Evolutionary conservation across 139 green algal species (phyloP), one percentile per base, ranked within the genome.

Genomic region (Micractinium sp.): DNA sequence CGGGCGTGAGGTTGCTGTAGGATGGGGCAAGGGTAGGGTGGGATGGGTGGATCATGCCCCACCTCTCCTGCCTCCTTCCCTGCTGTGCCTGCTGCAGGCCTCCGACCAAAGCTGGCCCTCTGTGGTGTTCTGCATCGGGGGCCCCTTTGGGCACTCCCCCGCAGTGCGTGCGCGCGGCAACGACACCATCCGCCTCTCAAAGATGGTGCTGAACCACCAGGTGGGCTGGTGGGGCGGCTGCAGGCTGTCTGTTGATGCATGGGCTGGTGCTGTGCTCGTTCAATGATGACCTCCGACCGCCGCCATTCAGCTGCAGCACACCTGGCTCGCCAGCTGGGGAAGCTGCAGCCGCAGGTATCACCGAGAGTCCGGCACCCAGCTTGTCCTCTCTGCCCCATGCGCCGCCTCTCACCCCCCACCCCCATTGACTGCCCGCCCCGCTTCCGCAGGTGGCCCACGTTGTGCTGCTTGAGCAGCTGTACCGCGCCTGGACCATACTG

Each of bases 391-490:
- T 7, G 25, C 69, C 69, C 25, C 27, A 2, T 76, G 25, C 27
- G 25, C 31, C 47, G 27, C 69, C 69, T 76, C 20, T 15, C 25
- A 33, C 20, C 2, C 23, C 69, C 15, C 69, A 15, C 69, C 3
- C 3, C 27, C 27, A 33, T 66, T 16, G 60, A 14, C 31, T 33
- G 38, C 23, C 41, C 31, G 63, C 25, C 56, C 25, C 69, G 25
- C 41, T 36, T 19, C n/a, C 47, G 27, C 91, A 96, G 93, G 93
- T 99, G n/a, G 96, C 96, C 0, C 91, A 94, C 7, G 76, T 99
- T 9, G 93, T 99, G 38, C 90, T 98, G 14, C 22, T 97, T 53
- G 97, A 99, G 93, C 96, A 98, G 91, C 86, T 99, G 23, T 99
- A 99, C 89, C 90, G 96, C 18, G 93, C 85, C 0, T 97, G 93